A percentile compares a stretch with the other conserved stretches of the same genome.
Conservation (phyloP, 1,284 basidiomycete genomes). For the Chalciporus piperatoides region DNA sequence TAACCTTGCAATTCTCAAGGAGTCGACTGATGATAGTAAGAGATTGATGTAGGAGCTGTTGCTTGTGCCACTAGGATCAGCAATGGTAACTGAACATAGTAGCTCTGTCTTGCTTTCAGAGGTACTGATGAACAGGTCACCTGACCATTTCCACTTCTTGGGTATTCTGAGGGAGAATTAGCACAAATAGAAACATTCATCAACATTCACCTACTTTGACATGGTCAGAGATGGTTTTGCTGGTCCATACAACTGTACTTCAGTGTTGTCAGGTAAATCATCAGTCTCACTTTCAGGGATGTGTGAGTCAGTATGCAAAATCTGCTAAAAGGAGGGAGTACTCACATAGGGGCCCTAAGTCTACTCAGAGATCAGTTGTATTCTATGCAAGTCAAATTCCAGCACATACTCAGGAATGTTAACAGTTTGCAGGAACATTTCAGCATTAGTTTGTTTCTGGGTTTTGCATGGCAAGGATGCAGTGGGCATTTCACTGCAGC, state of each 20-base stretch:
- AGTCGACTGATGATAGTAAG: constrained; percentile 38
- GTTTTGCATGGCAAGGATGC: constrained; percentile 20
- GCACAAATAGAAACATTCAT: not conserved
- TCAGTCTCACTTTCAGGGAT: constrained; percentile 16
- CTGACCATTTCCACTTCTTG: constrained; percentile 52
- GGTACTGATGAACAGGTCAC: constrained; percentile 37
- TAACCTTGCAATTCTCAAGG: constrained; percentile 44
- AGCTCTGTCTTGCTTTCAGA: constrained; percentile 35
- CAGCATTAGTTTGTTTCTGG: constrained; percentile 18
- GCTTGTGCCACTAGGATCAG: constrained; percentile 41
- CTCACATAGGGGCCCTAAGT: constrained; percentile 27
- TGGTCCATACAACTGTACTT: constrained; percentile 3
- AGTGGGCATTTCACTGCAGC: constrained; percentile 6
- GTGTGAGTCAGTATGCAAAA: not conserved
- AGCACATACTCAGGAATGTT: constrained; percentile 25
- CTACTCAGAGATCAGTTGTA: constrained; percentile 10
- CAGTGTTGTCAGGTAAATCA: constrained; percentile 3
- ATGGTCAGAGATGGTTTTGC: constrained; percentile 19
- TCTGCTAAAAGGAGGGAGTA: not conserved
- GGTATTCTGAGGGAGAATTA: constrained; percentile 20
- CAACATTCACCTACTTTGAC: constrained; percentile 21
- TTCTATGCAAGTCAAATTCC: not conserved
- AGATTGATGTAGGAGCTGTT: constrained; percentile 50
- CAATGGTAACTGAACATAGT: constrained; percentile 47
- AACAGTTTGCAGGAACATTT: constrained; percentile 26